Conservation (phyloP, 768 basidiomycete genomes). For the Lactarius deliciosus region DNA sequence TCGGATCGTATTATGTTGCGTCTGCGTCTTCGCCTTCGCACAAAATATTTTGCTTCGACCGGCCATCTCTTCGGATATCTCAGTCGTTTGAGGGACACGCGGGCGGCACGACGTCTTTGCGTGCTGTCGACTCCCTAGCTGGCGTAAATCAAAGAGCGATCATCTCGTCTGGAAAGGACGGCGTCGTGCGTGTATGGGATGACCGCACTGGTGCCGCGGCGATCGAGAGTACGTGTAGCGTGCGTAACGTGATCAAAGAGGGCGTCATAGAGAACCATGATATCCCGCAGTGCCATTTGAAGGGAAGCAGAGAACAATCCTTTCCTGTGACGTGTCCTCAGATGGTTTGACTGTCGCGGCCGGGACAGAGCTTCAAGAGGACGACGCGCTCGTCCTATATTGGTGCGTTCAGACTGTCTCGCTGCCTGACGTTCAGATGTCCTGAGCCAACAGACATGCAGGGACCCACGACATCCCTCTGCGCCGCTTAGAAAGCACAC, state of each 20-base stretch:
- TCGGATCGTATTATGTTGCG: conserved; percentile 54
- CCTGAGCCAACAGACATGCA: conserved; percentile 34
- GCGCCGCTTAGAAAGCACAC: conserved; percentile 71
- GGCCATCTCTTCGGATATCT: conserved; percentile 46
- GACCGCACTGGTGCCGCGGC: conserved; percentile 51
- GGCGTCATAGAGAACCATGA: conserved; percentile 30
- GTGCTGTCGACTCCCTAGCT: conserved; percentile 44
- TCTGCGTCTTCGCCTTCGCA: conserved; percentile 63
- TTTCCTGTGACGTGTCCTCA: conserved; percentile 68
- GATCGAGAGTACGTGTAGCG: conserved; percentile 56
- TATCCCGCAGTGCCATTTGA: conserved; percentile 47
- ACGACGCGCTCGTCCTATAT: conserved; percentile 81
- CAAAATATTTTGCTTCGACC: conserved; percentile 67
- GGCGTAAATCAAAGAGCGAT: conserved; percentile 46
- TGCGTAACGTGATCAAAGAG: neutral
- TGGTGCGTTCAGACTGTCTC: conserved; percentile 51
- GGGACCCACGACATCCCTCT: conserved; percentile 82
- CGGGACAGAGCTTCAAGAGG: conserved; percentile 76
- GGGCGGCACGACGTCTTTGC: conserved; percentile 55
- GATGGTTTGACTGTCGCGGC: conserved; percentile 76
- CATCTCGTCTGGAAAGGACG: conserved; percentile 70
- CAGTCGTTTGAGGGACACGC: conserved; percentile 58
- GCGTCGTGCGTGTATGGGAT: conserved; percentile 74
- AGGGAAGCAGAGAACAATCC: conserved; percentile 45
- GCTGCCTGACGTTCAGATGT: conserved; percentile 16